phyloP scores from a whole-genome alignment of 2,329 filamentous ascomycete species.

The Penicillium crustosum region DNA sequence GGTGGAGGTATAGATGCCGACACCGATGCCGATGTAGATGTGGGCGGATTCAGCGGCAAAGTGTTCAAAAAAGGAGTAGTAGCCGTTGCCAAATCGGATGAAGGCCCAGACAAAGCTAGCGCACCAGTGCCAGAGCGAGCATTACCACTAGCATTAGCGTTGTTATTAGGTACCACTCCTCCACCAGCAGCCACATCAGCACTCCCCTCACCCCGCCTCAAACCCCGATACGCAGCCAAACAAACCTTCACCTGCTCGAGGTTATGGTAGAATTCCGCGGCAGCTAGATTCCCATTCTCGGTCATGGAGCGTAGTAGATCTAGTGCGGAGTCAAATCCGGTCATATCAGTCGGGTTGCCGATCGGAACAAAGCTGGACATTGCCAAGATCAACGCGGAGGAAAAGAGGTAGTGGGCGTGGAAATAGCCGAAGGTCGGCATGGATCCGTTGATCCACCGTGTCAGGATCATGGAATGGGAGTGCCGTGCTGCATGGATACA shows the following conservation, averaged over 20 bases:
- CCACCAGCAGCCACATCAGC: not conserved
- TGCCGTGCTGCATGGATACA: slow-evolving; percentile 42
- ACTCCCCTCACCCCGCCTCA: not conserved
- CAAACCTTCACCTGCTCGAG: slow-evolving; percentile 36
- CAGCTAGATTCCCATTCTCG: slow-evolving; percentile 39
- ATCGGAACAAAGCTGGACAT: slow-evolving; percentile 39
- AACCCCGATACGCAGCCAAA: slow-evolving; percentile 25
- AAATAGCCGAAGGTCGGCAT: slow-evolving; percentile 43
- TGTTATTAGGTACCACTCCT: not conserved
- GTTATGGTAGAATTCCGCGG: slow-evolving; percentile 37
- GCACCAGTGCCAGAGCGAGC: not conserved
- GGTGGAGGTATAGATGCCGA: slow-evolving; percentile 6
- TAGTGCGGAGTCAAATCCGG: slow-evolving; percentile 34
- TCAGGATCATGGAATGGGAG: slow-evolving; percentile 39
- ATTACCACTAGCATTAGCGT: not conserved
- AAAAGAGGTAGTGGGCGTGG: slow-evolving; percentile 44
- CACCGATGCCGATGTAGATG: not conserved
- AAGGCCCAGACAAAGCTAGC: not conserved
- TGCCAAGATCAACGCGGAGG: slow-evolving; percentile 38
- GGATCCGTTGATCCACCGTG: slow-evolving; percentile 41
- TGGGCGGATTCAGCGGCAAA: not conserved
- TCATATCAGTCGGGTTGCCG: slow-evolving; percentile 32
- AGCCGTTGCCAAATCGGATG: not conserved
- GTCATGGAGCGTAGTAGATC: slow-evolving; percentile 36
- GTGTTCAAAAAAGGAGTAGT: not conserved